Evolutionary conservation across 208 protist genomes (phyloP).

Genomic region (Crithidia mellificae): DNA sequence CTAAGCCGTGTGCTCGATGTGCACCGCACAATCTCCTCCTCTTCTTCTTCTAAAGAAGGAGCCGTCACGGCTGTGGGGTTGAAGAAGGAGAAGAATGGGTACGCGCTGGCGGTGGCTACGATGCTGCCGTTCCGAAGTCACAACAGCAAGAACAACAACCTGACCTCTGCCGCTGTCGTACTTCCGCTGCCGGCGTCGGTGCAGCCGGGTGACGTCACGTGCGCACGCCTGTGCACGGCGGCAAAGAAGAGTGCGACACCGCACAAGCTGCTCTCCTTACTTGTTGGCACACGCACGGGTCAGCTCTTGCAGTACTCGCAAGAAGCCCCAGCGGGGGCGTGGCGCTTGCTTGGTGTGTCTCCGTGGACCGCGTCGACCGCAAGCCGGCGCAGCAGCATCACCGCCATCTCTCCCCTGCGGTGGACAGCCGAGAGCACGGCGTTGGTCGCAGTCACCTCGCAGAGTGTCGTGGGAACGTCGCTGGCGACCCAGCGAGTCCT

Average conservation of each 20-base stretch:
- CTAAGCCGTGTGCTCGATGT: slow-evolving; percentile 19
- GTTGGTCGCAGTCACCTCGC: neutral
- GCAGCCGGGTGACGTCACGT: slow-evolving; percentile 14
- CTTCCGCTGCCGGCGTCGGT: neutral
- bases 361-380: slow-evolving; percentile 14
- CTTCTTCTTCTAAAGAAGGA: neutral
- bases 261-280: neutral
- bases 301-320: slow-evolving; percentile 12
- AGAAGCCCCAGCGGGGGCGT: neutral
- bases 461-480: neutral
- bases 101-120: slow-evolving; percentile 13
- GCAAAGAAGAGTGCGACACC: neutral
- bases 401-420: slow-evolving; percentile 16
- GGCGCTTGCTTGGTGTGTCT: slow-evolving; percentile 11
- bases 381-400: slow-evolving; percentile 12
- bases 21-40: neutral
- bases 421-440: neutral
- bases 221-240: slow-evolving; percentile 20
- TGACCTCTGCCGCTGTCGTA: neutral
- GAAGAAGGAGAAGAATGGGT: neutral
- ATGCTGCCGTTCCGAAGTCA: neutral
- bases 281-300: slow-evolving; percentile 20
- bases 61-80: slow-evolving; percentile 2
- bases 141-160: too few species aligned
- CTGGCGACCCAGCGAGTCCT: slow-evolving; percentile 4